A percentile compares a stretch with the other conserved stretches of the same genome.
Evolutionary conservation across 495 filamentous ascomycete species (phyloP).

Genomic region (Podospora fimiseda): DNA sequence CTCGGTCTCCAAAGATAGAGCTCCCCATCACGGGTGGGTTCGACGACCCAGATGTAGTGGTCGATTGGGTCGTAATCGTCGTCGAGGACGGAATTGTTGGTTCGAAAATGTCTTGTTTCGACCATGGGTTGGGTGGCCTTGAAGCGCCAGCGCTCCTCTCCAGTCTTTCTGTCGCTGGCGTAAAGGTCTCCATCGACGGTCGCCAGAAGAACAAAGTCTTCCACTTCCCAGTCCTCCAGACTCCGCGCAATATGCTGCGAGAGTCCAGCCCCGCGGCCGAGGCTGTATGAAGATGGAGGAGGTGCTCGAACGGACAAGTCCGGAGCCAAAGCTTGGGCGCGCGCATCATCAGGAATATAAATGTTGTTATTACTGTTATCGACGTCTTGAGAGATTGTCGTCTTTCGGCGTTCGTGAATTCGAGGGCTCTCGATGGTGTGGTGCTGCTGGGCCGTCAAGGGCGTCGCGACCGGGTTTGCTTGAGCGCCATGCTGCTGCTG

Average conservation of each 20-base stretch:
- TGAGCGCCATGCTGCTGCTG: constrained; percentile 47
- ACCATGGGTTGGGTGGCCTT: constrained; percentile 80
- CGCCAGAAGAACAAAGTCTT: constrained; percentile 99
- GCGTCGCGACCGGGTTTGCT: constrained; percentile 15
- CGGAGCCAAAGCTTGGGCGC: constrained; percentile 93
- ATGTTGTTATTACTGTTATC: constrained; percentile 32
- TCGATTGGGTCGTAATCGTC: constrained; percentile 58
- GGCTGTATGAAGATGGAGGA: constrained; percentile 58
- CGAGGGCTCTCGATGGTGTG: constrained; percentile 20
- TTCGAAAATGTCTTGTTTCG: constrained; percentile 75
- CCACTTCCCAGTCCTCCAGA: constrained; percentile 97
- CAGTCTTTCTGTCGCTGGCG: constrained; percentile 83
- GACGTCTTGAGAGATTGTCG: constrained; percentile 11
- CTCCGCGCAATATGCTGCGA: constrained; percentile 82
- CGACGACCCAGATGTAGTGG: constrained; percentile 92
- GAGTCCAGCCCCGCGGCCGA: constrained; percentile 54
- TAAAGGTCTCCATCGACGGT: constrained; percentile 96
- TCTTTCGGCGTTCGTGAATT: constrained; percentile 22
- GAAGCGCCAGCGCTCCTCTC: constrained; percentile 74
- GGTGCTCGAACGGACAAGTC: constrained; percentile 80
- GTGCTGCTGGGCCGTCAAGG: constrained; percentile 21
- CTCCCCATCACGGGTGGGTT: constrained; percentile 79
- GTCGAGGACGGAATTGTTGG: constrained; percentile 57
- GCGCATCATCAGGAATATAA: constrained; percentile 64
- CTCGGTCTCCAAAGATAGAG: constrained; percentile 82